phyloP scores from a whole-genome alignment of 2,329 filamentous ascomycete species.

The Cryphonectria japonica region DNA sequence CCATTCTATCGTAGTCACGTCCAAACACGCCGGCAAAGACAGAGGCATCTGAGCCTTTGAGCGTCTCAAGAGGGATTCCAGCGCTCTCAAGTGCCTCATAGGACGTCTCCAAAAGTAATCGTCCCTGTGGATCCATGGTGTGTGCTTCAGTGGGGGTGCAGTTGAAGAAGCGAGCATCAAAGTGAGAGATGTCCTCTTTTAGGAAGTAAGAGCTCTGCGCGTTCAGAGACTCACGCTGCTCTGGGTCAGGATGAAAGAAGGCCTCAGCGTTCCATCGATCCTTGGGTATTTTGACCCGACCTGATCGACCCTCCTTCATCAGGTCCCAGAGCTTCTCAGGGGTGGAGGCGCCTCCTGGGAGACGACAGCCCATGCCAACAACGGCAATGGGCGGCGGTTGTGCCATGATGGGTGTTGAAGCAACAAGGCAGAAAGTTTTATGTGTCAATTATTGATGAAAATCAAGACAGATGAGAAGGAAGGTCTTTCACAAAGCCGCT shows the following conservation, averaged over 20 bases:
- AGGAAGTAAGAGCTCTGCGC: conserved; percentile 40
- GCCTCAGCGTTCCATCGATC: conserved; percentile 40
- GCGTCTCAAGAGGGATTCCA: conserved; percentile 36
- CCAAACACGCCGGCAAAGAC: conserved; percentile 37
- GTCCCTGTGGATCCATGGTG: conserved; percentile 37
- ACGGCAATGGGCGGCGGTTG: conserved; percentile 12
- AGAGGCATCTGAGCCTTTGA: conserved; percentile 38
- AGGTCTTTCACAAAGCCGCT: background rate
- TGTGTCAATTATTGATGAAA: background rate
- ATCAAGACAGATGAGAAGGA: background rate
- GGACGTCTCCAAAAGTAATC: conserved; percentile 38
- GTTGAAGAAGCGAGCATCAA: conserved; percentile 36
- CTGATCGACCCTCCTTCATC: conserved; percentile 35
- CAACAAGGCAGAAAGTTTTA: background rate
- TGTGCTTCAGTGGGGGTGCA: conserved; percentile 13
- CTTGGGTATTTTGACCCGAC: conserved; percentile 38
- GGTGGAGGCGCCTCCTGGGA: conserved; percentile 14
- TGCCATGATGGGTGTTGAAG: conserved; percentile 2
- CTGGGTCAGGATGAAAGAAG: conserved; percentile 41
- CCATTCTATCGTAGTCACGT: conserved; percentile 32
- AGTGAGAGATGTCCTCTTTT: conserved; percentile 36
- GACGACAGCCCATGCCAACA: conserved; percentile 16
- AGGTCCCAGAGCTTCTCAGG: conserved; percentile 37
- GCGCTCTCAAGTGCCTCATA: conserved; percentile 42
- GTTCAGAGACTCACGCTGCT: conserved; percentile 40